phyloP scores from a whole-genome alignment of 768 basidiomycete genomes.

The Leccinum disarticulatum region DNA sequence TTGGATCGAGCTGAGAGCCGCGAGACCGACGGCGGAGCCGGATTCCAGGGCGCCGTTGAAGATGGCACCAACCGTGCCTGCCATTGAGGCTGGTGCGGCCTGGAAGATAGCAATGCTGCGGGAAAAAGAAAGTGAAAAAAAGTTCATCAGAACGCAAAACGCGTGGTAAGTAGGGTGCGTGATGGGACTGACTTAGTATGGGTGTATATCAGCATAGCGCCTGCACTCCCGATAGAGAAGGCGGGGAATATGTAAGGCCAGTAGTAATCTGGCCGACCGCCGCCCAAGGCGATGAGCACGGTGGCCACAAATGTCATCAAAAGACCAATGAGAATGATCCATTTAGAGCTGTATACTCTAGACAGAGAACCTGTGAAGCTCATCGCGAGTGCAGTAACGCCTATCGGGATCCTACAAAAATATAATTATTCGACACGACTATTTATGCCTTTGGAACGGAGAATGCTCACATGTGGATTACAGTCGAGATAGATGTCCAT shows the following conservation, averaged over 20 bases:
- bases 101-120: constrained; percentile 51
- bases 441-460: neutral
- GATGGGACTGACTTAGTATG: constrained; percentile 46
- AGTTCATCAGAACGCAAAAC: neutral
- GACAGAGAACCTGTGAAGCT: constrained; percentile 42
- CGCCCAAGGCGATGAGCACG: constrained; percentile 43
- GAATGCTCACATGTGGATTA: constrained; percentile 38
- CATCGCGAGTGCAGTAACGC: constrained; percentile 37
- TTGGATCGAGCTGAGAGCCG: constrained; percentile 50
- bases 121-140: neutral
- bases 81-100: constrained; percentile 45
- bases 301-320: constrained; percentile 39
- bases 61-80: constrained; percentile 57
- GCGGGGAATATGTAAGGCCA: constrained; percentile 51
- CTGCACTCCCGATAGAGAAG: constrained; percentile 47
- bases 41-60: constrained; percentile 57
- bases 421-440: neutral
- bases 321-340: constrained; percentile 45
- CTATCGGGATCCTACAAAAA: constrained; percentile 40
- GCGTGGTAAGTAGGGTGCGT: neutral
- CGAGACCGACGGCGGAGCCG: constrained; percentile 50
- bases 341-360: constrained; percentile 41
- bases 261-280: constrained; percentile 41
- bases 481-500: constrained; percentile 42
- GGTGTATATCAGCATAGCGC: constrained; percentile 44